These are phyloP conservation scores for Allium sativum DNA, from an alignment of 106 monocot species.

Conservation along the genomic window DNA sequence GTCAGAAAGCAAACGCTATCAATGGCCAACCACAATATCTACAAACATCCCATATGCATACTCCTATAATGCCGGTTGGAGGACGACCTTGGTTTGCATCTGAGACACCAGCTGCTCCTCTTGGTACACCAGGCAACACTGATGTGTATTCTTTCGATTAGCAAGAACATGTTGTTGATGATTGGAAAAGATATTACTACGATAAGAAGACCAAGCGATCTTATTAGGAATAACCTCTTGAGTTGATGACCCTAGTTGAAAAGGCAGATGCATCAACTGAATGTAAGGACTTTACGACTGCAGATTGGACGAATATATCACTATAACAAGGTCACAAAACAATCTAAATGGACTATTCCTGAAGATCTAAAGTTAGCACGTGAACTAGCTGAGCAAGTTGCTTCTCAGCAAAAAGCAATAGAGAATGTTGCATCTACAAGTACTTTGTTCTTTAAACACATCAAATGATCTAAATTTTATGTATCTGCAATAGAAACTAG, in stretches of 20 bases:
- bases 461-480: background rate
- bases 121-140: constrained; percentile 17
- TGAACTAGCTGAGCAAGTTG: constrained; percentile 69
- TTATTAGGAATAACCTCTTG: constrained; percentile 91
- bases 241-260: constrained; percentile 88
- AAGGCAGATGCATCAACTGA: constrained; percentile 96
- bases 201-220: constrained; percentile 94
- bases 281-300: constrained; percentile 93
- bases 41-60: constrained; percentile 28
- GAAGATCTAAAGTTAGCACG: constrained; percentile 98
- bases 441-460: constrained; percentile 3
- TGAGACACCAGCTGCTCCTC: constrained; percentile 30
- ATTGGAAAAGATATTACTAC: constrained; percentile 96
- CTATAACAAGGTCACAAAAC: constrained; percentile 91
- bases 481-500: constrained; percentile 4
- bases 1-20: constrained; percentile 31
- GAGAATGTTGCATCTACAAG: constrained; percentile 19
- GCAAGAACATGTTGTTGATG: constrained; percentile 80
- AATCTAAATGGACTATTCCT: constrained; percentile 96
- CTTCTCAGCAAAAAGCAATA: constrained; percentile 16
- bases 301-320: constrained; percentile 94
- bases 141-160: constrained; percentile 64
- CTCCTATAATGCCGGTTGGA: constrained; percentile 21
- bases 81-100: constrained; percentile 50
- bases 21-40: constrained; percentile 42